These are phyloP conservation scores for Pezicula neosporulosa DNA, from an alignment of 2,329 filamentous ascomycete genomes.

Conservation along the genomic window DNA sequence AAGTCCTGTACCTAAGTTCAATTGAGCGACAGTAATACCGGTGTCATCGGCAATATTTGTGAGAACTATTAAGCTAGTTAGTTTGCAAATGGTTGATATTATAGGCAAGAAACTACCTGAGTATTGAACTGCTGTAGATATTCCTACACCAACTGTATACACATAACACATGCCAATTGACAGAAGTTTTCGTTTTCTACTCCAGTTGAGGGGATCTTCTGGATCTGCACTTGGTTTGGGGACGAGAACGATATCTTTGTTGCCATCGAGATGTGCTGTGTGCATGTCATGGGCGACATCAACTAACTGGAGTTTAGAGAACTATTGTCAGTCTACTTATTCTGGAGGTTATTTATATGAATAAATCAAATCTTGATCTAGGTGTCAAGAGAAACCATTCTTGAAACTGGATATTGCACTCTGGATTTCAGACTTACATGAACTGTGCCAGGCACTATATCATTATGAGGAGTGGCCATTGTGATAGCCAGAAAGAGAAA, in stretches of 20 bases:
- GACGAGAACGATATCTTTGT: constrained; percentile 21
- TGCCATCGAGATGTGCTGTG: constrained; percentile 7
- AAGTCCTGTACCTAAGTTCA: constrained; percentile 44
- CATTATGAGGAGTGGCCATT: constrained; percentile 1
- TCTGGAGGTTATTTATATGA: too few relatives aligned
- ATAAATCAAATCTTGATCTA: too few relatives aligned
- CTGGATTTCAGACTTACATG: not conserved
- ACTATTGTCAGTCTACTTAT: too few relatives aligned
- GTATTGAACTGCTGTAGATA: constrained; percentile 17
- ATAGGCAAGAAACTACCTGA: constrained; percentile 35
- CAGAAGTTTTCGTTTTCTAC: constrained; percentile 23
- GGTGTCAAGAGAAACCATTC: too few relatives aligned
- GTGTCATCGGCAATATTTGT: constrained; percentile 41
- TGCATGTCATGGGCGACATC: constrained; percentile 13
- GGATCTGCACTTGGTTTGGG: constrained; percentile 27
- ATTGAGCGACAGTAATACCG: constrained; percentile 35
- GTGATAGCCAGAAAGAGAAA: not conserved
- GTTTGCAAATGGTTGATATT: too few relatives aligned
- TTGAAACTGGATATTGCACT: too few relatives aligned
- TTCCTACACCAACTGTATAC: constrained; percentile 5
- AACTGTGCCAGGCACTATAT: constrained; percentile 21
- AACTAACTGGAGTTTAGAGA: constrained; percentile 7
- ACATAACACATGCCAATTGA: not conserved
- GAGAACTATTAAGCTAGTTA: constrained; percentile 34
- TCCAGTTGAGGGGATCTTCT: constrained; percentile 33